Percentiles rank a stretch among this genome's conserved stretches.
phyloP scores from a whole-genome alignment of 306 rosid species.

The Quercus gilva region DNA sequence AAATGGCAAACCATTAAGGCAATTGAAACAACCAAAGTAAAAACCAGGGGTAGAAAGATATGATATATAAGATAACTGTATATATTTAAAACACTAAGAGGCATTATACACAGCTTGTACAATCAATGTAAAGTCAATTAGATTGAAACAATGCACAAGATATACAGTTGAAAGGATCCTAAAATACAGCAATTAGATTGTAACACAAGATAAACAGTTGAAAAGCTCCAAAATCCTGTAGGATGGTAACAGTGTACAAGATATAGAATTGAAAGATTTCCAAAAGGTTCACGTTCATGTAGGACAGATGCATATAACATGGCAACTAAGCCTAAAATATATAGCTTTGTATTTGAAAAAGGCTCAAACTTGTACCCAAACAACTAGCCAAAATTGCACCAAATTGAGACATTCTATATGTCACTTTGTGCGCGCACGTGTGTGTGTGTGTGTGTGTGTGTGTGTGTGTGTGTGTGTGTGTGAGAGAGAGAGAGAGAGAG shows the following conservation, averaged over 20 bases:
- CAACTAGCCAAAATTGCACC: background rate
- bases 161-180: background rate
- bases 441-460: background rate
- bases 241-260: background rate
- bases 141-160: background rate
- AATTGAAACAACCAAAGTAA: background rate
- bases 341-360: background rate
- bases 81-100: background rate
- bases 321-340: background rate
- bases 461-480: background rate
- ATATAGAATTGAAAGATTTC: background rate
- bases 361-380: background rate
- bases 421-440: background rate
- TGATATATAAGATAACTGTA: background rate
- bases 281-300: background rate
- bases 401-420: background rate
- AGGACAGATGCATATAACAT: background rate
- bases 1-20: constrained; percentile 1
- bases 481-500: background rate
- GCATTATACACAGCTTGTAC: background rate
- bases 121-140: background rate
- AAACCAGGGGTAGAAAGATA: background rate
- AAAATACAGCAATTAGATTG: background rate
- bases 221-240: background rate
- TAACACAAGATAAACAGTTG: background rate